Evolutionary conservation across 2,329 filamentous ascomycete species (phyloP).

Genomic region (Bertia moriformis): DNA sequence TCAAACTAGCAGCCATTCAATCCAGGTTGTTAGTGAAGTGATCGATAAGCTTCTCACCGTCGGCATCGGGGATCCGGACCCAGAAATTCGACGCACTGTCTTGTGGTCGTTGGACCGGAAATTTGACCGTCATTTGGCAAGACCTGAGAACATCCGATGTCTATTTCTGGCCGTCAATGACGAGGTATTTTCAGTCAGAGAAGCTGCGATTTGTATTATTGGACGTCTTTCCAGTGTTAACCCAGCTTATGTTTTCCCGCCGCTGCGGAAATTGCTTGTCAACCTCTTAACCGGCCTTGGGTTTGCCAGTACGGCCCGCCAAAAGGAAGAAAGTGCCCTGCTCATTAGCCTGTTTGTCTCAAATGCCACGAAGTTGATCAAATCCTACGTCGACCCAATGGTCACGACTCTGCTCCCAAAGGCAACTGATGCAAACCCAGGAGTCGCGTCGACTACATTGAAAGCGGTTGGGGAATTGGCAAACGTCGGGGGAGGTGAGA

Average conservation of each 20-base stretch:
- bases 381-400: conserved; percentile 94
- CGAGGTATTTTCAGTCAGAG: conserved; percentile 79
- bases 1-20: conserved; percentile 90
- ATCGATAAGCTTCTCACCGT: conserved; percentile 94
- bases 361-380: conserved; percentile 83
- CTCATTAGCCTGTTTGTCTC: conserved; percentile 83
- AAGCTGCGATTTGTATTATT: conserved; percentile 91
- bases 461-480: conserved; percentile 89
- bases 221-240: conserved; percentile 82
- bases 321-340: conserved; percentile 92
- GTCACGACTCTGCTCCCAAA: conserved; percentile 89
- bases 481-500: conserved; percentile 83
- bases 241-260: conserved; percentile 93
- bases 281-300: conserved; percentile 93
- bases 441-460: conserved; percentile 86
- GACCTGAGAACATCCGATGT: conserved; percentile 91
- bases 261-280: conserved; percentile 82
- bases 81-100: conserved; percentile 78
- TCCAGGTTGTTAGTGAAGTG: conserved; percentile 93
- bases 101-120: conserved; percentile 78
- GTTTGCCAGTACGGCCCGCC: conserved; percentile 83
- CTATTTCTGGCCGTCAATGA: conserved; percentile 93
- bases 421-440: conserved; percentile 68
- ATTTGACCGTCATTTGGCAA: conserved; percentile 91
- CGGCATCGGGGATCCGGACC: conserved; percentile 79